Base-by-base conservation (phyloP, 192 early-diverging fungal species). In the Gryganskiella cystojenkinii region DNA sequence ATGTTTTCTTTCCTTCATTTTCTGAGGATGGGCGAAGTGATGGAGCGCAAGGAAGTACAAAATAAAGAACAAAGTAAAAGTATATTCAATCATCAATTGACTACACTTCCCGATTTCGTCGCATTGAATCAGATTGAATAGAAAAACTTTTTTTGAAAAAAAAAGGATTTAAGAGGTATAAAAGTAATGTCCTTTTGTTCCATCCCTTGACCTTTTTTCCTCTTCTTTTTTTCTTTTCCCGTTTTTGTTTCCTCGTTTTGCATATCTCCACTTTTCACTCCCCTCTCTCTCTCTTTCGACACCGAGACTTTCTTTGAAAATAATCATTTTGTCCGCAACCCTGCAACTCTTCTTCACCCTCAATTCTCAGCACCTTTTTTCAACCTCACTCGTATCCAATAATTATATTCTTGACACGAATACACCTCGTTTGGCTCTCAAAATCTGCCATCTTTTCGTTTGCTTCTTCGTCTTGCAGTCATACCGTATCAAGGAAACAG, bases 111-210 rank as follows among this genome's bases (percentile, higher is more conserved):
- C 64, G 64, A 66, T 66, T 56, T 54, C 24, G 30, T 4, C 15
- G 2, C n/a, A 57, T 5, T 67, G 54, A 67, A 67, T 57, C 4
- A 46, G 55, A 57, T 67, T 57, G 55, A 49, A 27, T 34, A 64
- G 33, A 35, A n/a, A 54, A 15, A 17, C 15, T 54, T 1, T 24
- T 14, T 27, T 31, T 54, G 30, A 54, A 54, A 2, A 40, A 42
- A 20, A 43, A 15, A 24, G 6, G 14, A 58, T 7, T 19, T 22
- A 58, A 22, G 37, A 28, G 13, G n/a, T 22, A 15, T 17, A 20
- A 56, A 20, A 56, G 31, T 10, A 40, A 63, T 35, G 31, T 30
- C 2, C 4, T n/a, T 11, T 27, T 4, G 27, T 30, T 37, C 46
- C 40, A 34, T 30, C n/a, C 33, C 31, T 47, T 49, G 25, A 15